Percentiles rank a stretch among this genome's conserved stretches.
phyloP scores from a whole-genome alignment of 345 rosid genomes.

The Lepidium aucheri region DNA sequence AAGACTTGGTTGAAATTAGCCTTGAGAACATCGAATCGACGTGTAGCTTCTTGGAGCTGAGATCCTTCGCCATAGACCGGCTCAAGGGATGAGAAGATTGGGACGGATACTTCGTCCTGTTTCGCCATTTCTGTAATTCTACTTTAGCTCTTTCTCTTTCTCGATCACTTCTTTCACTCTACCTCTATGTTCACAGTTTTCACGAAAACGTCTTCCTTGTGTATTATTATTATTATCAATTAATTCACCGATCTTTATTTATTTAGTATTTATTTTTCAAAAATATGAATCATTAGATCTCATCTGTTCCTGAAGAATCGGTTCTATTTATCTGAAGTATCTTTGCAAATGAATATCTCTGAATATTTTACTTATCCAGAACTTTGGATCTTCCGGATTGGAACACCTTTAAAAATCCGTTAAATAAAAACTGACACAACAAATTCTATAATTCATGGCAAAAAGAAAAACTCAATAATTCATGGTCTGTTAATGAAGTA shows the following conservation, averaged over 20 bases:
- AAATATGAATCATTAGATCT: background rate
- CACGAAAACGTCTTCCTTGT: background rate
- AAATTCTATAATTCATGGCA: too few species aligned
- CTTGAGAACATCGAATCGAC: slow-evolving; percentile 57
- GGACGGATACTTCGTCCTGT: slow-evolving; percentile 60
- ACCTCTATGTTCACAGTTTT: slow-evolving; percentile 2
- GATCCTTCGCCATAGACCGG: slow-evolving; percentile 74
- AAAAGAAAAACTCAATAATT: too few species aligned
- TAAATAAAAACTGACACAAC: too few species aligned
- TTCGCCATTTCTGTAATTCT: slow-evolving; percentile 42
- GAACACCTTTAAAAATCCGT: background rate
- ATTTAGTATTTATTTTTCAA: background rate
- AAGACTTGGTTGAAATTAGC: slow-evolving; percentile 56
- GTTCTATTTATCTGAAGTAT: background rate
- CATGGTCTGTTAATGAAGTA: too few species aligned
- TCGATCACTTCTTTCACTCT: background rate
- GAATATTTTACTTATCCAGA: background rate
- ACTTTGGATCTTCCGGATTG: background rate
- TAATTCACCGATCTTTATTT: background rate
- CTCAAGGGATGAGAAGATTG: slow-evolving; percentile 52
- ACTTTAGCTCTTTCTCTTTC: background rate
- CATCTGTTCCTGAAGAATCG: background rate
- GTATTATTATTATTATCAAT: background rate
- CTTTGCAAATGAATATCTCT: background rate
- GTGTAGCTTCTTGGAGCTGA: slow-evolving; percentile 63